Evolutionary conservation across 345 rosid species (phyloP), one percentile per base, ranked within the genome.

Genomic region (Cardamine occulta): DNA sequence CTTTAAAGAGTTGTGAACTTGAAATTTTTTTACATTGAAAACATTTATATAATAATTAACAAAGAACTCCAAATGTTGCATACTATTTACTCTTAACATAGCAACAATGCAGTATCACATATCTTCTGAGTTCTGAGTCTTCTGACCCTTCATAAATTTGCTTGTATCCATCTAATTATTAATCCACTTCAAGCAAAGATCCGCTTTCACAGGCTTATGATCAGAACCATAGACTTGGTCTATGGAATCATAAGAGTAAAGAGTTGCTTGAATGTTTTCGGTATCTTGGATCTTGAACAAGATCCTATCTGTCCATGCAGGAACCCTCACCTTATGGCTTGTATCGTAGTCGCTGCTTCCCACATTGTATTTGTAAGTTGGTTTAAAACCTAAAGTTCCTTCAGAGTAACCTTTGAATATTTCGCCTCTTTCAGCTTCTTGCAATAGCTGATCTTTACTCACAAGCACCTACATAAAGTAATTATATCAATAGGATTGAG

Each of bases 261-360:
- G 79, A 34, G 28, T 74, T 19, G 86, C 82, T 55, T 47, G 70
- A 8, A 84, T 70, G 35, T 59, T 63, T 1, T 80, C 45, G 5
- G 71, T 39, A 23, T 82, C 85, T 55, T 81, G 76, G 2, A 84
- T 79, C 77, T 83, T 86, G 72, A 78, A 84, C 74, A 86, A 37
- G 58, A 84, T 83, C 63, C 90, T 73, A 74, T 84, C 86, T 3
- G 88, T 84, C 90, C 90, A 84, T 28, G 90, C 80, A n/a, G 90
- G 88, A 24, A 86, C 81, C 51, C 88, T 72, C 12, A 81, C 86
- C 84, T 91, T 91, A 77, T 80, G 68, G 66, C 93, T 90, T 64
- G 91, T 86, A 52, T 88, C 88, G 18, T 88, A 87, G 74, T 79
- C 80, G 77, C 79, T 86, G 31, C 90, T 87, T 75, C 93, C 91